phyloP scores from a whole-genome alignment of 2,329 filamentous ascomycete genomes.

The Domatiomyces catenatus region DNA sequence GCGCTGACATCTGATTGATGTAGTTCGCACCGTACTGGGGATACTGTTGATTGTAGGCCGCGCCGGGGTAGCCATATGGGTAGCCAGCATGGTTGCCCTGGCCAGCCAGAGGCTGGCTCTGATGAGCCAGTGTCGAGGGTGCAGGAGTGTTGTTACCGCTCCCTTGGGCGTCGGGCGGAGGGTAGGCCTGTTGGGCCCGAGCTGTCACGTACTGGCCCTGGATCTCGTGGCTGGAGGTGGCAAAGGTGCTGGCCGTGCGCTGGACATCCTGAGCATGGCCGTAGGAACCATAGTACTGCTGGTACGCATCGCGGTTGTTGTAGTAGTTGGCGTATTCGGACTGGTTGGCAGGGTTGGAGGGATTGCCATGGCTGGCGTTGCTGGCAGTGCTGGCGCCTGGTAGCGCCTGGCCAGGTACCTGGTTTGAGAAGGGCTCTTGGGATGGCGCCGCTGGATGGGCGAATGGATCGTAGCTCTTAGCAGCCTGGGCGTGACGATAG shows the following conservation, averaged over 20 bases:
- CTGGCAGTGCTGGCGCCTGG: conserved; percentile 22
- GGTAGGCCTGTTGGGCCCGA: conserved; percentile 61
- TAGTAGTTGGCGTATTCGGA: conserved; percentile 75
- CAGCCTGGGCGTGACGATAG: conserved; percentile 35
- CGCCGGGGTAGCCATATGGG: conserved; percentile 45
- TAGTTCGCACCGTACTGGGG: conserved; percentile 46
- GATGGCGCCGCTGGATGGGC: conserved; percentile 55
- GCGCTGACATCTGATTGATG: conserved; percentile 35
- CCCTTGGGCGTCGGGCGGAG: conserved; percentile 56
- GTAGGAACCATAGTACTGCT: conserved; percentile 52
- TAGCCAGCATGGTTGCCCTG: conserved; percentile 37
- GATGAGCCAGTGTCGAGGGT: conserved; percentile 37
- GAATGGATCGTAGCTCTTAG: conserved; percentile 82
- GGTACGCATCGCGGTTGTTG: conserved; percentile 56
- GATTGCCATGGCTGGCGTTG: conserved; percentile 38
- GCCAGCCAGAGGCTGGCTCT: conserved; percentile 28
- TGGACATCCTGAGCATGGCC: conserved; percentile 62
- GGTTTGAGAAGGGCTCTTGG: conserved; percentile 41
- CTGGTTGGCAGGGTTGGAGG: conserved; percentile 35
- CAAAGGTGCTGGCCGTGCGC: conserved; percentile 64
- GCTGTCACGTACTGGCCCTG: conserved; percentile 44
- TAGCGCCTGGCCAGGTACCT: conserved; percentile 45
- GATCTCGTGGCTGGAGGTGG: conserved; percentile 41
- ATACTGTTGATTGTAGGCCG: conserved; percentile 16
- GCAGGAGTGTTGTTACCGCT: conserved; percentile 87